Conservation (phyloP, 331 rosid genomes). For the Rhamnella rubrinervis region DNA sequence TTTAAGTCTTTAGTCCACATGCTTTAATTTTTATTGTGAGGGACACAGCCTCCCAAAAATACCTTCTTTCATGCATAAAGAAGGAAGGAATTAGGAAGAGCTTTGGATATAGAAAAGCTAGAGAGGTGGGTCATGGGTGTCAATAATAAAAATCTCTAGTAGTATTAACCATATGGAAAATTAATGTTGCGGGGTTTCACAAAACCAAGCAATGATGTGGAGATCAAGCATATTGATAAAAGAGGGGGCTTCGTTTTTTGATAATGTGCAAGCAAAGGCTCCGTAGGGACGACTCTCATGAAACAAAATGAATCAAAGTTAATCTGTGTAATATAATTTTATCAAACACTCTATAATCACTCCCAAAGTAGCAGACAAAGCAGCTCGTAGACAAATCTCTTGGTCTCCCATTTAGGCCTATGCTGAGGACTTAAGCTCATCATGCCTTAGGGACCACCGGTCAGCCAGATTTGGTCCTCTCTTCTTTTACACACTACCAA, state of each 20-base stretch:
- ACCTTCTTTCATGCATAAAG: conserved; percentile 18
- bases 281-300: background rate
- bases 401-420: conserved; percentile 44
- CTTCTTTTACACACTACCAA: conserved; percentile 3
- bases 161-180: conserved; percentile 7
- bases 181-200: conserved; percentile 32
- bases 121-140: conserved; percentile 18
- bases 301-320: background rate
- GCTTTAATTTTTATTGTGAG: conserved; percentile 18
- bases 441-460: conserved; percentile 26
- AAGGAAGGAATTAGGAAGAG: background rate
- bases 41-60: conserved; percentile 32
- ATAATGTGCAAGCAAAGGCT: conserved; percentile 23
- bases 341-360: conserved; percentile 19
- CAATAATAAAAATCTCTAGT: conserved; percentile 3
- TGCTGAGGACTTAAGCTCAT: conserved; percentile 25
- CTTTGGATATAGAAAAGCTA: background rate
- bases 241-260: no score
- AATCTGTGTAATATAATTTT: background rate
- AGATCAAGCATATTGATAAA: conserved; percentile 6
- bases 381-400: conserved; percentile 18
- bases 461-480: conserved; percentile 15
- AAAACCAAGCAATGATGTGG: conserved; percentile 34
- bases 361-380: conserved; percentile 42
- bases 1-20: conserved; percentile 22